Conservation (phyloP, 2,329 filamentous ascomycete species). For the Colletotrichum tanaceti region DNA sequence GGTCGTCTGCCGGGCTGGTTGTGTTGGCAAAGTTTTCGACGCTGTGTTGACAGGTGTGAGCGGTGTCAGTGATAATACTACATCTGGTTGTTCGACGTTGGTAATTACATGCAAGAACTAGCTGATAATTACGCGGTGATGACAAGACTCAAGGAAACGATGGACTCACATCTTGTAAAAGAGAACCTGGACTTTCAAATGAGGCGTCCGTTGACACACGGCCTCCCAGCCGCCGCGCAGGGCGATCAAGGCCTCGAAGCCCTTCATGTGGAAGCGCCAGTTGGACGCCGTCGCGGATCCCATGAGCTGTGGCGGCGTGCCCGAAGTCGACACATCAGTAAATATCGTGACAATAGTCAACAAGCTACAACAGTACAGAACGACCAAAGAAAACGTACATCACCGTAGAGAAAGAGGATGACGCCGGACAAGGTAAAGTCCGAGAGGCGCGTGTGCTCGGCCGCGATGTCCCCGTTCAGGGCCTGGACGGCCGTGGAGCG, state of each 20-base stretch:
- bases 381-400: too few species aligned
- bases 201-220: not conserved
- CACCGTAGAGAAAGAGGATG: slow-evolving; percentile 30
- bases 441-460: slow-evolving; percentile 37
- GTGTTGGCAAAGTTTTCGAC: slow-evolving; percentile 52
- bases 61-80: too few species aligned
- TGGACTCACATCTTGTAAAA: slow-evolving; percentile 26
- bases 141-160: too few species aligned
- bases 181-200: not conserved
- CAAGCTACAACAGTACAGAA: too few species aligned
- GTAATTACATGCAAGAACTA: too few species aligned
- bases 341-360: too few species aligned
- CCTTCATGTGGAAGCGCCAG: slow-evolving; percentile 52
- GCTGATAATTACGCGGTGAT: too few species aligned
- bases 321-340: not conserved
- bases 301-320: not conserved
- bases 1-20: slow-evolving; percentile 50
- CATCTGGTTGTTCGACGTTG: too few species aligned
- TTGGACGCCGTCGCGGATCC: slow-evolving; percentile 48
- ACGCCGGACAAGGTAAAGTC: slow-evolving; percentile 21
- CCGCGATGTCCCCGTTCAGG: slow-evolving; percentile 45
- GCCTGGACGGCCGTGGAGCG: slow-evolving; percentile 48
- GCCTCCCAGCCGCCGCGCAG: slow-evolving; percentile 34
- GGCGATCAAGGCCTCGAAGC: slow-evolving; percentile 21
- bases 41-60: slow-evolving; percentile 43